Evolutionary conservation across 768 basidiomycete genomes (phyloP).

Genomic region (Russula foetens): DNA sequence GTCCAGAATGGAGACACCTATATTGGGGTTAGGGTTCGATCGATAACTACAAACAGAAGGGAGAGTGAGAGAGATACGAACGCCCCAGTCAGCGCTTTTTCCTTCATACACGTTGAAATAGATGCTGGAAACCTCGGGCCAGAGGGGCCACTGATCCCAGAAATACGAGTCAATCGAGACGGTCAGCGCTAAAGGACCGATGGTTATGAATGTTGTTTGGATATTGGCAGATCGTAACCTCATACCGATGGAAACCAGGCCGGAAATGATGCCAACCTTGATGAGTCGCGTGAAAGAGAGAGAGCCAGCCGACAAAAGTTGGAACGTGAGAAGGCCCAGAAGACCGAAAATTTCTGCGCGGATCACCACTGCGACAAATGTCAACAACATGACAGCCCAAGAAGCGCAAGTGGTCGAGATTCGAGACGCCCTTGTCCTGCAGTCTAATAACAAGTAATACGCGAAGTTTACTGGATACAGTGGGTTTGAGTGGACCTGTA

Average conservation of each 20-base stretch:
- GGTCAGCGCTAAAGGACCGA: conserved; percentile 41
- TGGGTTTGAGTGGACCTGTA: neutral
- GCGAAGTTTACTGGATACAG: conserved; percentile 48
- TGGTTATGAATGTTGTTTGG: neutral
- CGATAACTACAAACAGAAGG: too few relatives aligned
- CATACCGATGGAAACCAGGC: conserved; percentile 46
- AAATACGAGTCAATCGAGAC: conserved; percentile 74
- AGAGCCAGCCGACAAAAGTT: conserved; percentile 38
- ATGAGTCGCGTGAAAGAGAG: conserved; percentile 38
- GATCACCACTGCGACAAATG: conserved; percentile 60
- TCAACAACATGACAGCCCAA: conserved; percentile 50
- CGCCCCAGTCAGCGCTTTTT: conserved; percentile 89
- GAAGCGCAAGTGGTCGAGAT: conserved; percentile 30
- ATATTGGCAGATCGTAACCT: neutral
- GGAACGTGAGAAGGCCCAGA: conserved; percentile 51
- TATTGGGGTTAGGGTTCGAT: neutral
- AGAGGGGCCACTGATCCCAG: conserved; percentile 64
- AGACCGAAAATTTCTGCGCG: conserved; percentile 74
- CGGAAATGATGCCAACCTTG: conserved; percentile 42
- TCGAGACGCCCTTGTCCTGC: conserved; percentile 32
- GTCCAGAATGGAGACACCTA: conserved; percentile 63
- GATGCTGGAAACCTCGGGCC: conserved; percentile 78
- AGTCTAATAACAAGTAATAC: conserved; percentile 39
- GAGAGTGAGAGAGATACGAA: conserved; percentile 33
- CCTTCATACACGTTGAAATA: conserved; percentile 85